A percentile compares a stretch with the other conserved stretches of the same genome.
phyloP scores from a whole-genome alignment of 2,329 filamentous ascomycete genomes.

The Botrytis medusae region DNA sequence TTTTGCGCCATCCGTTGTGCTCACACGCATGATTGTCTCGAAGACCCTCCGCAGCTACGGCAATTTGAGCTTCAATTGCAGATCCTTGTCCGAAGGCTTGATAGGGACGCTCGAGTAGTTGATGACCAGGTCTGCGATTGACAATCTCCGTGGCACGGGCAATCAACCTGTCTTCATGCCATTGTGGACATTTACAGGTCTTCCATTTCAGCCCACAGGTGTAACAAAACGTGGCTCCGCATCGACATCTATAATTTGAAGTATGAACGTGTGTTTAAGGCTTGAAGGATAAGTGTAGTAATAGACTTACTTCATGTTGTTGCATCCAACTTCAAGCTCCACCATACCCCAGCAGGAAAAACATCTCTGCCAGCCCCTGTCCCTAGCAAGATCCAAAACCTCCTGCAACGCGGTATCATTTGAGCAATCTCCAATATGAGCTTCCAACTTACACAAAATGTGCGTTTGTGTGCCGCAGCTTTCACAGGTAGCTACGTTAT shows the following conservation, averaged over 20 bases:
- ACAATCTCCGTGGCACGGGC: slow-evolving; percentile 41
- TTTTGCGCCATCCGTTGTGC: slow-evolving; percentile 41
- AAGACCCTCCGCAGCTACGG: slow-evolving; percentile 32
- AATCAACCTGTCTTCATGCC: slow-evolving; percentile 42
- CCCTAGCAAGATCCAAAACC: slow-evolving; percentile 44
- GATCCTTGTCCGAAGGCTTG: background rate
- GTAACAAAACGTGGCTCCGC: slow-evolving; percentile 52
- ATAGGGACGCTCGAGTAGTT: background rate
- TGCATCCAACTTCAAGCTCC: slow-evolving; percentile 52
- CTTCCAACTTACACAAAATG: slow-evolving; percentile 48
- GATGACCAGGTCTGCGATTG: slow-evolving; percentile 22
- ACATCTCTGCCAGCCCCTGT: slow-evolving; percentile 54
- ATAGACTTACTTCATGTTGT: slow-evolving; percentile 55
- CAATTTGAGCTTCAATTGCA: slow-evolving; percentile 41
- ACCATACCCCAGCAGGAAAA: slow-evolving; percentile 48
- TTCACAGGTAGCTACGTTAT: slow-evolving; percentile 44
- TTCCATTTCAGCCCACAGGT: slow-evolving; percentile 47
- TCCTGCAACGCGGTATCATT: slow-evolving; percentile 44
- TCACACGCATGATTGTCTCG: slow-evolving; percentile 45
- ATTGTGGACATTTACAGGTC: slow-evolving; percentile 43
- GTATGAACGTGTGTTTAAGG: slow-evolving; percentile 14
- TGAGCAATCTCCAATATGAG: slow-evolving; percentile 51
- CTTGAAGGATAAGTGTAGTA: background rate
- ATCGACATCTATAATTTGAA: slow-evolving; percentile 44
- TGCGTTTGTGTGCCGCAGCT: slow-evolving; percentile 50